Conservation (phyloP, 2,329 filamentous ascomycete genomes). For the Zymoseptoria brevis region DNA sequence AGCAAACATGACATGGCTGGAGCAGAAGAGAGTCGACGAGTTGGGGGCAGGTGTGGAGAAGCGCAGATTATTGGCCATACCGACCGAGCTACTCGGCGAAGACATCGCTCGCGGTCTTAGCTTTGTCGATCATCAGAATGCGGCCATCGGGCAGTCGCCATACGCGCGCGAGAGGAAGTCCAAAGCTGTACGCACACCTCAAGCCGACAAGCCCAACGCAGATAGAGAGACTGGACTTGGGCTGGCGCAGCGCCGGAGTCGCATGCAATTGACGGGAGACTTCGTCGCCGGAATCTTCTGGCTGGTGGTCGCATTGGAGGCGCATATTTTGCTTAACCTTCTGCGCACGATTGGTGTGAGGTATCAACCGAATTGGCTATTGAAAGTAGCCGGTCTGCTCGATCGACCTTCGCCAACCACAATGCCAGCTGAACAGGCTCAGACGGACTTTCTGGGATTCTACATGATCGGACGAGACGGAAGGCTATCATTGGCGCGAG, state of each 20-base stretch:
- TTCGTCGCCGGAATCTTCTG: conserved; percentile 69
- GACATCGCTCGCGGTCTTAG: conserved; percentile 32
- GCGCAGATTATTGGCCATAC: conserved; percentile 32
- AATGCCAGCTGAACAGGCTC: conserved; percentile 10
- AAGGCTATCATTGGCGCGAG: conserved; percentile 48
- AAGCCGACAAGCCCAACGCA: conserved; percentile 17
- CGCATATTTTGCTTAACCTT: conserved; percentile 46
- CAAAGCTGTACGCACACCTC: conserved; percentile 14
- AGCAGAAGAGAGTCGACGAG: conserved; percentile 75
- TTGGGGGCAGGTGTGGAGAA: conserved; percentile 48
- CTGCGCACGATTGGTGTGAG: conserved; percentile 54
- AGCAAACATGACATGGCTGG: conserved; percentile 77
- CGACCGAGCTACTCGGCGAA: conserved; percentile 36
- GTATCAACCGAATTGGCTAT: conserved; percentile 57
- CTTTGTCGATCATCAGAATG: conserved; percentile 28
- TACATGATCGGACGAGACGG: conserved; percentile 47
- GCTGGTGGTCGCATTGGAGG: conserved; percentile 53
- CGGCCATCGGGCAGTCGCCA: conserved; percentile 35
- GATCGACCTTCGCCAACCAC: conserved; percentile 26
- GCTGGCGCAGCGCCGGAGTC: conserved; percentile 65
- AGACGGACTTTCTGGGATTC: conserved; percentile 37
- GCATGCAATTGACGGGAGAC: conserved; percentile 68
- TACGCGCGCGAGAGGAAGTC: conserved; percentile 62
- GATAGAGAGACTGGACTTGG: conserved; percentile 59
- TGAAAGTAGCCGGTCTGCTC: conserved; percentile 42